phyloP scores from a whole-genome alignment of 2,329 filamentous ascomycete species.

The Penicillium psychrosexuale region DNA sequence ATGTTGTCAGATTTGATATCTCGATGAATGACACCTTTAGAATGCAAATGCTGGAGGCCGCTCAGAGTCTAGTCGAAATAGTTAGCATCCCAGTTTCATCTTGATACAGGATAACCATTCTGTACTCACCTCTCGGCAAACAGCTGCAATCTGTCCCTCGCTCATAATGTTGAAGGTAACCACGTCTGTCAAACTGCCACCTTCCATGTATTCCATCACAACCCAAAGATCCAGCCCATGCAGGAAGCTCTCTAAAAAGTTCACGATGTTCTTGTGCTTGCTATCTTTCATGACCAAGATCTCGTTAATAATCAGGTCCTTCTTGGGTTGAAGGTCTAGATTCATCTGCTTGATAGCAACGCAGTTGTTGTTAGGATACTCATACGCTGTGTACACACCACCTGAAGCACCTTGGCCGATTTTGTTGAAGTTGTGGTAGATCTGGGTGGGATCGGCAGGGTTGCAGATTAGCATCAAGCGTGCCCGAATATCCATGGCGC shows the following conservation, averaged over 20 bases:
- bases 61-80: conserved; percentile 62
- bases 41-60: conserved; percentile 91
- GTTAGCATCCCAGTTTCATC: conserved; percentile 13
- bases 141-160: conserved; percentile 92
- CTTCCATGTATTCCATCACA: conserved; percentile 99
- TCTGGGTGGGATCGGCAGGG: conserved; percentile 79
- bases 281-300: conserved; percentile 99
- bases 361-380: conserved; percentile 76
- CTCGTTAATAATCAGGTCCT: conserved; percentile 98
- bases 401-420: conserved; percentile 97
- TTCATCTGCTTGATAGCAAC: conserved; percentile 99
- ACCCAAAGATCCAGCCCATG: conserved; percentile 92
- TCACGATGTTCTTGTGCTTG: conserved; percentile 97
- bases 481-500: conserved; percentile 74
- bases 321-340: conserved; percentile 95
- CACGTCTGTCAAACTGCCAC: conserved; percentile 93
- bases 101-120: background rate
- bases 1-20: conserved; percentile 99
- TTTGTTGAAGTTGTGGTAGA: conserved; percentile 85
- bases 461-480: conserved; percentile 87
- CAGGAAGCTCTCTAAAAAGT: conserved; percentile 97
- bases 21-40: conserved; percentile 95
- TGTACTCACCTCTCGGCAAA: conserved; percentile 73
- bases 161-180: conserved; percentile 99
- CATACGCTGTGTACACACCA: conserved; percentile 89